Conservation (phyloP, 345 rosid species). For the Populus davidiana region DNA sequence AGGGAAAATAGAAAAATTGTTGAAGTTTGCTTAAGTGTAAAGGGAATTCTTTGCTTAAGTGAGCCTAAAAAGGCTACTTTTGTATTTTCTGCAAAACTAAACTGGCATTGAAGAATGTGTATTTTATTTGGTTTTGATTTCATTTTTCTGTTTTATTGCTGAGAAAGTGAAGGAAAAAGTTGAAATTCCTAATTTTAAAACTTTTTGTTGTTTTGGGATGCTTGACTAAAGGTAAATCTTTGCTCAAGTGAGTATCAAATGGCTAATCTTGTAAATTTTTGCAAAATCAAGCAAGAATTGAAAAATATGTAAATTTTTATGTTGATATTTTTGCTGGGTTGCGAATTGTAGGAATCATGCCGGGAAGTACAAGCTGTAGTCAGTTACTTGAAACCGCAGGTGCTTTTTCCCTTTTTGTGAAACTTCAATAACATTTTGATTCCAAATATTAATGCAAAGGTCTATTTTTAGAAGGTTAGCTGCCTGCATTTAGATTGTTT, state of each 20-base stretch:
- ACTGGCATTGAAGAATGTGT: background rate
- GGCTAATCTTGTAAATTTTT: background rate
- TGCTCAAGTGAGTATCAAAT: background rate
- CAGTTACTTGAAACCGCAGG: constrained; percentile 85
- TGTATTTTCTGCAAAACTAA: background rate
- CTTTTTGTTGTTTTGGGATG: background rate
- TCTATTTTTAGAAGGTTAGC: constrained; percentile 20
- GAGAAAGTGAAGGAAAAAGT: background rate
- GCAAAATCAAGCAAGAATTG: background rate
- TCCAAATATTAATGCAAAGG: constrained; percentile 20
- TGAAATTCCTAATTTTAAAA: background rate
- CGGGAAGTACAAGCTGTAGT: constrained; percentile 76
- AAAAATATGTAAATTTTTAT: background rate
- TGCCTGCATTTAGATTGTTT: constrained; percentile 18
- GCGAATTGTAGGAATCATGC: constrained; percentile 69
- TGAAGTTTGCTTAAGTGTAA: background rate
- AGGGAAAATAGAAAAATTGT: background rate
- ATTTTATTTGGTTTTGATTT: background rate
- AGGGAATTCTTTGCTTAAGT: background rate
- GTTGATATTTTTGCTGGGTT: background rate
- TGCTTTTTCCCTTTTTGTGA: constrained; percentile 30
- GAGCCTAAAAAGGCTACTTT: background rate
- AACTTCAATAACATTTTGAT: constrained; percentile 23
- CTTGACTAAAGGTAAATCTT: background rate
- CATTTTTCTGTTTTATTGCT: background rate